Evolutionary conservation across 495 filamentous ascomycete genomes (phyloP), one percentile per base, ranked within the genome.

Genomic region (Aspergillus nanangensis): DNA sequence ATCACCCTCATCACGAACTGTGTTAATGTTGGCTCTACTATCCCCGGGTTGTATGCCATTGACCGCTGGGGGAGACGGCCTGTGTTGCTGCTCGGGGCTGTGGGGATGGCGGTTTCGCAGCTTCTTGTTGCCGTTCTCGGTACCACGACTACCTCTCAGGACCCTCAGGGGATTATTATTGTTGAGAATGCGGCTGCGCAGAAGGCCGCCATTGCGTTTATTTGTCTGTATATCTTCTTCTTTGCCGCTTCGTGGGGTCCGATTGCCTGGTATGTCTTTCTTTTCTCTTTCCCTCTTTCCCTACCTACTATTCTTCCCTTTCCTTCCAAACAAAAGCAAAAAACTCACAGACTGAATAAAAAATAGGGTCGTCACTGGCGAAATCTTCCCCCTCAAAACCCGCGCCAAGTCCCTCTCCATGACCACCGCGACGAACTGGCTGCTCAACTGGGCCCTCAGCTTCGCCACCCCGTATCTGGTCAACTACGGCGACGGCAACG

Each of bases 171-270:
- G 4, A 38, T 1, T 10, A 38, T 38, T 10, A 38, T 38, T 11
- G 36, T 38, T 10, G 14, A 38, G 3, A 21, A 38, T 21, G 36
- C 2, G 8, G 36, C 2, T 10, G 36, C 36, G 1, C 36, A 38
- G 19, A 38, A 38, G 10, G 36, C 36, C 2, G 36, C 36, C 2
- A 38, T 38, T 21, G 36, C 36, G 2, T 38, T 38, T 18, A 38
- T 38, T 18, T 38, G 36, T 10, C 2, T 38, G 5, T 38, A 18
- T 8, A 38, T 38, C 2, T 38, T 38, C 17, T 38, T 38, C 8
- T 38, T 38, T 18, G 36, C 36, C 3, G 36, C 36, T 10, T 38
- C 36, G 36, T 38, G 36, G 36, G 36, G 36, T 18, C 36, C 36
- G 10, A 18, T 38, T 18, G 36, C 36, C 2, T 38, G 36, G 36